Percentiles rank a stretch among this genome's conserved stretches.
phyloP scores from a whole-genome alignment of 176 grass and related monocot species.

The Eleusine coracana region DNA sequence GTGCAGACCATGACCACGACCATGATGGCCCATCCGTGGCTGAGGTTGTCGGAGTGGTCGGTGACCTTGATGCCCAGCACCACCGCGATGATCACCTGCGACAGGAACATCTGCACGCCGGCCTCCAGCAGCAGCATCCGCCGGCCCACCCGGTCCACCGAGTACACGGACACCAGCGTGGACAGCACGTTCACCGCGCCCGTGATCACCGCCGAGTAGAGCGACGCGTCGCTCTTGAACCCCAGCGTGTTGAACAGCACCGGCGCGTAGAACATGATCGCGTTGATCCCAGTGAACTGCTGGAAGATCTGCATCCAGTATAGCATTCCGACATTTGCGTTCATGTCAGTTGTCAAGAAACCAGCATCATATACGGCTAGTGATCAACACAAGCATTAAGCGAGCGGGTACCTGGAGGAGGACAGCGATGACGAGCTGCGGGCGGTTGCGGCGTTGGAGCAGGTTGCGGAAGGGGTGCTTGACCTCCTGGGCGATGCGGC shows the following conservation, averaged over 20 bases:
- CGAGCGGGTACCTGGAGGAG: slow-evolving; percentile 58
- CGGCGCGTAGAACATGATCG: slow-evolving; percentile 99
- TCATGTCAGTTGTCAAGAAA: neutral
- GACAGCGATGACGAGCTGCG: slow-evolving; percentile 80
- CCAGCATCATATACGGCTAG: neutral
- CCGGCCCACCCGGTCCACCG: slow-evolving; percentile 73
- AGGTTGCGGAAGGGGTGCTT: slow-evolving; percentile 98
- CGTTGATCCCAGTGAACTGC: slow-evolving; percentile 94
- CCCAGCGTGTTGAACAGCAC: slow-evolving; percentile 94
- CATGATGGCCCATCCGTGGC: slow-evolving; percentile 59
- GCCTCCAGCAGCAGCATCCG: slow-evolving; percentile 92
- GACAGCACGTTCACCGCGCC: slow-evolving; percentile 90
- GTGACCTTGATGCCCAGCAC: slow-evolving; percentile 79
- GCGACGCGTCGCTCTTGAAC: slow-evolving; percentile 79
- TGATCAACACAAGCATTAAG: neutral
- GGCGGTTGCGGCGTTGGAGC: slow-evolving; percentile 64
- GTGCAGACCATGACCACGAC: slow-evolving; percentile 88
- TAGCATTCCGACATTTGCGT: neutral
- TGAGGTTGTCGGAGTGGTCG: slow-evolving; percentile 62
- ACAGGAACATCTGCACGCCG: slow-evolving; percentile 92
- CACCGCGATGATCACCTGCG: slow-evolving; percentile 70
- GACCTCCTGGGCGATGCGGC: slow-evolving; percentile 72
- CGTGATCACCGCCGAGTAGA: slow-evolving; percentile 92
- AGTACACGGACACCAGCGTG: slow-evolving; percentile 87
- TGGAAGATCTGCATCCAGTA: slow-evolving; percentile 63